phyloP scores from a whole-genome alignment of 2,329 filamentous ascomycete genomes.

The Orbilia blumenaviensis region DNA sequence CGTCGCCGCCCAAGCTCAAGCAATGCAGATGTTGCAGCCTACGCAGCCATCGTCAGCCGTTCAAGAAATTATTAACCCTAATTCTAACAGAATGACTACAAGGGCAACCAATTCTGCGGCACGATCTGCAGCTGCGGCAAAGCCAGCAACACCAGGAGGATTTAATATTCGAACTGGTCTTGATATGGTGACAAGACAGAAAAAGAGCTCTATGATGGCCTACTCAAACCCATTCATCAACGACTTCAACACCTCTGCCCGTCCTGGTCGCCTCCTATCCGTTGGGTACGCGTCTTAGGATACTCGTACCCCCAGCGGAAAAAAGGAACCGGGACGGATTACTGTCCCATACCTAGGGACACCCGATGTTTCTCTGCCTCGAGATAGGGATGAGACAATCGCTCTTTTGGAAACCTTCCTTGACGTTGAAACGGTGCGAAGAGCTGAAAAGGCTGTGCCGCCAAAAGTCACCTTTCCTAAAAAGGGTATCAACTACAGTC shows the following conservation, averaged over 20 bases:
- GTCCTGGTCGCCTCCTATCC: slow-evolving; percentile 32
- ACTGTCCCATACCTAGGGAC: slow-evolving; percentile 11
- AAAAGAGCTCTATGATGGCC: slow-evolving; percentile 33
- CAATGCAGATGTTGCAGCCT: slow-evolving; percentile 14
- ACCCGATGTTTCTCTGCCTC: slow-evolving; percentile 1
- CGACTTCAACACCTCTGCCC: slow-evolving; percentile 35
- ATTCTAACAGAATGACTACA: slow-evolving; percentile 47
- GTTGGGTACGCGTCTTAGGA: slow-evolving; percentile 49
- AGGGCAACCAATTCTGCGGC: slow-evolving; percentile 38
- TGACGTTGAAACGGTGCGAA: slow-evolving; percentile 1
- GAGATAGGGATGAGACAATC: slow-evolving; percentile 20
- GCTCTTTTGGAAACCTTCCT: slow-evolving; percentile 20
- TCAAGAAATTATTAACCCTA: slow-evolving; percentile 52
- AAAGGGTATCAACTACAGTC: slow-evolving; percentile 6
- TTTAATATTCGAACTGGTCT: slow-evolving; percentile 50
- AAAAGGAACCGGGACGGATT: slow-evolving; percentile 1
- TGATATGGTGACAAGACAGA: slow-evolving; percentile 42
- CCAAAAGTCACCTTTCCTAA: neutral
- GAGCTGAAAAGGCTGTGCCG: slow-evolving; percentile 16
- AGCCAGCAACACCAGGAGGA: slow-evolving; percentile 19
- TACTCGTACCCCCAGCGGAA: slow-evolving; percentile 3
- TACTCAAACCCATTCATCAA: slow-evolving; percentile 36
- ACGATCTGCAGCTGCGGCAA: slow-evolving; percentile 23
- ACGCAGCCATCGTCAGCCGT: slow-evolving; percentile 11
- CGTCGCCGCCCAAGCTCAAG: neutral